Conservation (phyloP, 805 yeast genomes). For the Teunomyces cretensis region DNA sequence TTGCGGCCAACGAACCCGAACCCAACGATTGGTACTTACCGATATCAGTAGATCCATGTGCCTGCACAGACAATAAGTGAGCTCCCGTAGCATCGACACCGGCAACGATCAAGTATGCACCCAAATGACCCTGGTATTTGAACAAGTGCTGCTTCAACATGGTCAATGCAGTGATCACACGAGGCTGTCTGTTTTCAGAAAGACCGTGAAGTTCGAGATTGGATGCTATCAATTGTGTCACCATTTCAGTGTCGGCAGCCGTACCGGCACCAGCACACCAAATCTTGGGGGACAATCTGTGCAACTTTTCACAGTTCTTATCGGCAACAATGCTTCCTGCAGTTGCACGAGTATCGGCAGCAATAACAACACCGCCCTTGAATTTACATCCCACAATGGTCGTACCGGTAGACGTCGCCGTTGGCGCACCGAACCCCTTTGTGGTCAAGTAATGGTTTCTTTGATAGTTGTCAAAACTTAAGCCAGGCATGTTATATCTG, state of each 20-base stretch:
- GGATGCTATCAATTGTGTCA: slow-evolving; percentile 87
- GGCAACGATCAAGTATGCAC: slow-evolving; percentile 97
- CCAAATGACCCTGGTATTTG: slow-evolving; percentile 95
- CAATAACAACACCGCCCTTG: slow-evolving; percentile 92
- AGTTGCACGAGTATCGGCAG: slow-evolving; percentile 98
- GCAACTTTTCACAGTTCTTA: slow-evolving; percentile 95
- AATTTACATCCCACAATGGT: slow-evolving; percentile 96
- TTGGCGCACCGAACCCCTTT: slow-evolving; percentile 75
- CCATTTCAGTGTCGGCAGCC: slow-evolving; percentile 99
- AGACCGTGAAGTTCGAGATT: slow-evolving; percentile 88
- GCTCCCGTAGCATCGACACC: slow-evolving; percentile 97
- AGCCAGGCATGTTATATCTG: slow-evolving; percentile 69
- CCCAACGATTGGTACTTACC: slow-evolving; percentile 93
- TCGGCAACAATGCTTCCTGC: slow-evolving; percentile 96
- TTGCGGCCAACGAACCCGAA: slow-evolving; percentile 96
- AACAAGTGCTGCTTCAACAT: slow-evolving; percentile 93
- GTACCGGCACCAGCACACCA: slow-evolving; percentile 99
- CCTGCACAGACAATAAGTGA: slow-evolving; percentile 88
- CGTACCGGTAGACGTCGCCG: slow-evolving; percentile 97
- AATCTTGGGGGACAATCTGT: slow-evolving; percentile 82
- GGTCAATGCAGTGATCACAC: slow-evolving; percentile 91
- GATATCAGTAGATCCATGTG: slow-evolving; percentile 97
- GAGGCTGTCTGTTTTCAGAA: slow-evolving; percentile 80
- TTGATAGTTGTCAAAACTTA: slow-evolving; percentile 89
- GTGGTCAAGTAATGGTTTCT: slow-evolving; percentile 76